phyloP scores from a whole-genome alignment of 768 basidiomycete species.

The Amylocystis lapponica region DNA sequence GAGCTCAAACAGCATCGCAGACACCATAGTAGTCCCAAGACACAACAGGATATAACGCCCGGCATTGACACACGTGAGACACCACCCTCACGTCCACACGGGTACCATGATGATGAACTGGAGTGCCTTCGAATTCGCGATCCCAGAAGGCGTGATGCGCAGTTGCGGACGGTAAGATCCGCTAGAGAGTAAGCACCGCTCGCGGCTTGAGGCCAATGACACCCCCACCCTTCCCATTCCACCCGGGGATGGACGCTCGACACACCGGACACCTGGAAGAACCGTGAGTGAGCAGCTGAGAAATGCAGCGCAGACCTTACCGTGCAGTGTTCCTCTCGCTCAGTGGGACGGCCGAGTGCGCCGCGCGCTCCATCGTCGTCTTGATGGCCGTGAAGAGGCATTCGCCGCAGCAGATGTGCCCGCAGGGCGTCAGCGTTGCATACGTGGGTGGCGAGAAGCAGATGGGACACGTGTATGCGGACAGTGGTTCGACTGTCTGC shows the following conservation, averaged over 20 bases:
- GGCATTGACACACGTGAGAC: neutral
- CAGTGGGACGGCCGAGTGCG: slow-evolving; percentile 15
- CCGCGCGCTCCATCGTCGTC: slow-evolving; percentile 46
- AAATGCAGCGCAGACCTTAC: slow-evolving; percentile 7
- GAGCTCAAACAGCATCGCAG: neutral
- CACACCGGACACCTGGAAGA: slow-evolving; percentile 24
- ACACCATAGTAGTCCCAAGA: neutral
- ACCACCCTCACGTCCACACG: neutral
- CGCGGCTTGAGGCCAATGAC: slow-evolving; percentile 22
- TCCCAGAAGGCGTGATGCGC: neutral
- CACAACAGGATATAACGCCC: neutral
- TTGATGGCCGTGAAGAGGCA: slow-evolving; percentile 74
- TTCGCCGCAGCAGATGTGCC: slow-evolving; percentile 71
- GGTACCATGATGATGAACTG: neutral
- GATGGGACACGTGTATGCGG: slow-evolving; percentile 72
- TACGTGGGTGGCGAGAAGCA: slow-evolving; percentile 73
- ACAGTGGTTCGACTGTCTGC: slow-evolving; percentile 32
- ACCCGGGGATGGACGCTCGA: slow-evolving; percentile 20
- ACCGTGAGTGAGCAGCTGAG: neutral
- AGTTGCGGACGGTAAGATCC: neutral
- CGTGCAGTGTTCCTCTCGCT: slow-evolving; percentile 13
- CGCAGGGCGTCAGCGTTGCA: slow-evolving; percentile 75
- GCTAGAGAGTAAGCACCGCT: slow-evolving; percentile 13
- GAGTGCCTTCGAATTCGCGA: neutral
- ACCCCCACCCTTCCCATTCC: slow-evolving; percentile 25